Evolutionary conservation across 176 grass and related monocot species (phyloP), one percentile per base, ranked within the genome.

Genomic region (Coix lacrymajobi): DNA sequence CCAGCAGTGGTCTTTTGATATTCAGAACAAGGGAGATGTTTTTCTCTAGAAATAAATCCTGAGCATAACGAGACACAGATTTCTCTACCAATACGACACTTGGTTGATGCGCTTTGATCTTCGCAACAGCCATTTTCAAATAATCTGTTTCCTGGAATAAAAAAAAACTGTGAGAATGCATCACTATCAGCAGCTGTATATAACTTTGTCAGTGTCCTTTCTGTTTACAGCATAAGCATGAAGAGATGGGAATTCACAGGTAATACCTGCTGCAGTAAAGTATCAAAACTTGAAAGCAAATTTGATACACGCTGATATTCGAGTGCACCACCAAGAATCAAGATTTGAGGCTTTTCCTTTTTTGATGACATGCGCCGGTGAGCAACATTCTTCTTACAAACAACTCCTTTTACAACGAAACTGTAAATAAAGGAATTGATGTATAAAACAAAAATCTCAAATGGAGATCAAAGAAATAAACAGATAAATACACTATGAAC

Each of bases 201-300:
- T 38, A 38, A 71, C 43, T 49, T 54, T 69, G 16, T 72, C 33
- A 68, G 19, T 62, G 38, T 48, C 56, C 28, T 86, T 84, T 33
- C 8, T 14, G 39, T 79, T 84, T 57, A 75, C 17, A 80, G 39
- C 17, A 75, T 66, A 72, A 38, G 71, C 39, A 61, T 22, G 29
- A 17, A 62, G 30, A 71, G 13, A 71, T 40, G 19, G 71, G 39
- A 30, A 67, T 49, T 77, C 20, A 73, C 71, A 69, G 54, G 10
- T 32, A 81, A 81, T 85, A 98, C 96, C 90, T 98, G 96, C 78
- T 98, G 96, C 79, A 98, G 83, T 84, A 98, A 90, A 56, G 96
- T 98, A 87, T 98, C 96, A 84, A 98, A 95, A 96, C 96, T 98
- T 68, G 96, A 98, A 82, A 98, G 96, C 82, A 95, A 83, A 92